Base-by-base conservation (phyloP, 805 yeast species). In the Cyberlindnera misumaiensis region DNA sequence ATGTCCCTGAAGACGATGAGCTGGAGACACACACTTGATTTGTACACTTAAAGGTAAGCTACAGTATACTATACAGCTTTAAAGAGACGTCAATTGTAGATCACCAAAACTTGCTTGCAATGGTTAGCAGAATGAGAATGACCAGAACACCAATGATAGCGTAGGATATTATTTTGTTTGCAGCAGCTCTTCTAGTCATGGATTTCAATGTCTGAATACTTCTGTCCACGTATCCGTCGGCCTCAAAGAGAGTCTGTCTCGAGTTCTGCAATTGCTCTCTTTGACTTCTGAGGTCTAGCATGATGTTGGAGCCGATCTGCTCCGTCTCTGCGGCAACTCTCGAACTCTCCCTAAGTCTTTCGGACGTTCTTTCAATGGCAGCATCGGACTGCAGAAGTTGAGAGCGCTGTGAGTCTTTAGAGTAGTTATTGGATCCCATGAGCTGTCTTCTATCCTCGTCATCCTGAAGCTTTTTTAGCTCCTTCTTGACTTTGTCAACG, bases 281-380 rank as follows among this genome's bases (percentile, higher is more conserved):
- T 64, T 93, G 98, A 18, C 95, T 81, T 44, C 96, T 72, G 48
- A 93, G 67, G 57, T 90, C 96, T 51, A 78, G 79, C 63, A 93
- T 72, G 37, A 93, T 93, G 47, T 83, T 82, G 11, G 96, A 86
- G 2, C 98, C 98, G 36, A 93, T 78, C 25, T 72, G 70, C 61
- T 93, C 98, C 0, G 98, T 88, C 51, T 93, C 98, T 37, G 83
- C 67, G 6, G 97, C 98, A 3, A 88, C 70, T 49, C 97, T 72
- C 46, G 90, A 94, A 15, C 93, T 82, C 34, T 93, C 97, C 43
- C 82, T 72, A 34, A 93, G 69, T 50, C 96, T 73, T 45, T 89
- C 90, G 2, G 87, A 74, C 2, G 94, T 75, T 47, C 93, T 71
- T 48, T 86, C 95, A 42, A 93, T 69, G 3, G 93, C 71, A 2